These are phyloP conservation scores for Fusarium palustre DNA, from an alignment of 2,329 filamentous ascomycete genomes.

Conservation along the genomic window DNA sequence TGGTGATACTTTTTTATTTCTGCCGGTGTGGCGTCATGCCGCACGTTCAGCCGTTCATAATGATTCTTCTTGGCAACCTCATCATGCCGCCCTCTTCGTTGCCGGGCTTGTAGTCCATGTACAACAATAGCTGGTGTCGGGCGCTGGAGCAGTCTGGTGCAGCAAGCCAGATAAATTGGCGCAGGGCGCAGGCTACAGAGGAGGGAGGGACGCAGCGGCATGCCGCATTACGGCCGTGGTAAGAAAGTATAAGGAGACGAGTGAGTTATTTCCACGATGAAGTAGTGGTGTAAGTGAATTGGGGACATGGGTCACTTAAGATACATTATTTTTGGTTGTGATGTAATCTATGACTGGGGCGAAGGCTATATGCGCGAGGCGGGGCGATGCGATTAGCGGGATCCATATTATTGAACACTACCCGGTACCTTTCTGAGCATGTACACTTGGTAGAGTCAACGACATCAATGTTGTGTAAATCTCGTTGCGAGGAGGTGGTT, in stretches of 20 bases:
- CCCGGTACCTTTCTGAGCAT: neutral
- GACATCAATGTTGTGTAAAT: neutral
- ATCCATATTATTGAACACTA: neutral
- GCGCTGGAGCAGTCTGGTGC: conserved; percentile 38
- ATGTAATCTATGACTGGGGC: conserved; percentile 44
- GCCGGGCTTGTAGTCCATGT: conserved; percentile 21
- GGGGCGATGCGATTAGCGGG: conserved; percentile 41
- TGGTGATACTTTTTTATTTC: conserved; percentile 84
- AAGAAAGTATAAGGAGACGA: neutral
- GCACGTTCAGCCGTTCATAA: conserved; percentile 85
- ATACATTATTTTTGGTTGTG: conserved; percentile 39
- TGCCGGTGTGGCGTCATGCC: conserved; percentile 72
- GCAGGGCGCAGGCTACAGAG: conserved; percentile 42
- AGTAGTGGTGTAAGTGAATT: conserved; percentile 6
- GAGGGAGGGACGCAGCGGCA: conserved; percentile 62
- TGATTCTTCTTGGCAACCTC: conserved; percentile 65
- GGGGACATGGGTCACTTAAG: conserved; percentile 8
- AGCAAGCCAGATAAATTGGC: conserved; percentile 39
- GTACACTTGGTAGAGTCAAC: neutral
- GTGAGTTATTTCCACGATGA: neutral
- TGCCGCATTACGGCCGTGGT: conserved; percentile 67
- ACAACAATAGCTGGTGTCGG: conserved; percentile 16
- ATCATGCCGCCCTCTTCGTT: conserved; percentile 36
- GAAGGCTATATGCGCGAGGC: conserved; percentile 29
- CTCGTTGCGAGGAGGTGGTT: neutral